Evolutionary conservation across 176 grass and related monocot species (phyloP).

Genomic region (Oryza glumipatula): DNA sequence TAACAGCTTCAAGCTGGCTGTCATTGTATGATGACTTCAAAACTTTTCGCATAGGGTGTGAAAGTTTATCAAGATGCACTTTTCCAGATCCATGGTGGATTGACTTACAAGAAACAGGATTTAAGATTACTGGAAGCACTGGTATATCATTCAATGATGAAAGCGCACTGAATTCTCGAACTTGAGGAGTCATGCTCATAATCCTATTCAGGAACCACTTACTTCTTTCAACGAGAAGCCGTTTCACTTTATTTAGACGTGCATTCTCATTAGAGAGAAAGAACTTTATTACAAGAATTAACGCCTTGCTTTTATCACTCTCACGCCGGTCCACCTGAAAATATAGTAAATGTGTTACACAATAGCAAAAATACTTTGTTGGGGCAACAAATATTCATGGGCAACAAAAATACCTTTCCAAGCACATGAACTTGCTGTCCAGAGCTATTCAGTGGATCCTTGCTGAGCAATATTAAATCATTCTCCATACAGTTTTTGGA

Average conservation of each 20-base stretch:
- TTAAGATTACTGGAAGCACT: constrained; percentile 82
- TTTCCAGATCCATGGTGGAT: constrained; percentile 60
- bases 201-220: constrained; percentile 89
- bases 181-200: constrained; percentile 90
- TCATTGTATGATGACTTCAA: constrained; percentile 82
- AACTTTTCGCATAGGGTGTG: constrained; percentile 56
- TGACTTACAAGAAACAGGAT: constrained; percentile 55
- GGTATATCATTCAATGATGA: constrained; percentile 90
- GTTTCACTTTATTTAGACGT: constrained; percentile 81
- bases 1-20: constrained; percentile 84
- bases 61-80: constrained; percentile 59
- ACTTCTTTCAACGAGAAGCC: constrained; percentile 81
- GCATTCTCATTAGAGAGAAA: constrained; percentile 69
- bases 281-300: constrained; percentile 77
- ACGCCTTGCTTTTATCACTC: constrained; percentile 66
- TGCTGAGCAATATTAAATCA: constrained; percentile 92
- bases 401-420: constrained; percentile 76
- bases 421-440: constrained; percentile 73
- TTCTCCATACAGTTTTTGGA: constrained; percentile 76
- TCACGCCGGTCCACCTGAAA: constrained; percentile 84
- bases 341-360: constrained; percentile 40
- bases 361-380: constrained; percentile 25
- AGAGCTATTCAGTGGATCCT: constrained; percentile 68
- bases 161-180: constrained; percentile 90
- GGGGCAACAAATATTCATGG: constrained; percentile 27